A percentile compares a stretch with the other conserved stretches of the same genome.
phyloP scores from a whole-genome alignment of 805 yeast species.

The Starmerella davenportii region DNA sequence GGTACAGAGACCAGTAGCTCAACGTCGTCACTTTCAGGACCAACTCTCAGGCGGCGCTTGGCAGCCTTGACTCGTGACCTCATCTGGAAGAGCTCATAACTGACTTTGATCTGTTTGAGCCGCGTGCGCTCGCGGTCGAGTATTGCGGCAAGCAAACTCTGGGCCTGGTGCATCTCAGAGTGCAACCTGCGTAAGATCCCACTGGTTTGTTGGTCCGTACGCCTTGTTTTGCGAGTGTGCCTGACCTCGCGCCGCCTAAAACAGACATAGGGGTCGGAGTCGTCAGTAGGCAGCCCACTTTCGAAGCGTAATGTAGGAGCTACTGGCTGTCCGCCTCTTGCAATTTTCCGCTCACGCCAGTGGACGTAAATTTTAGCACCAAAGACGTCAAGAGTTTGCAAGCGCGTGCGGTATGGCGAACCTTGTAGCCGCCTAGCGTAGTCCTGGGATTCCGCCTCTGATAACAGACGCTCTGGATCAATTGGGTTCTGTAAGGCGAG shows the following conservation, averaged over 20 bases:
- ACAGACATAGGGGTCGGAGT: conserved; percentile 73
- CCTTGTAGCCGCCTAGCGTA: conserved; percentile 13
- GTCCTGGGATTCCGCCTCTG: conserved; percentile 14
- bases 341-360: conserved; percentile 62
- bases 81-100: conserved; percentile 48
- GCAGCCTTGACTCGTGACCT: conserved; percentile 54
- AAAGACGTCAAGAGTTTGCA: conserved; percentile 26
- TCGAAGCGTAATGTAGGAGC: conserved; percentile 68
- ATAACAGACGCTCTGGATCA: conserved; percentile 20
- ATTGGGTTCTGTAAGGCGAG: conserved; percentile 34
- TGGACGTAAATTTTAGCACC: conserved; percentile 59
- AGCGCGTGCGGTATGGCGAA: conserved; percentile 14
- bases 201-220: conserved; percentile 79
- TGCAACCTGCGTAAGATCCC: conserved; percentile 63
- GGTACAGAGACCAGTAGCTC: conserved; percentile 55
- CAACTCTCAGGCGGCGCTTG: conserved; percentile 57
- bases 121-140: conserved; percentile 58
- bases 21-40: conserved; percentile 44
- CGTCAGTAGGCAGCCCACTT: conserved; percentile 68
- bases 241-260: conserved; percentile 90
- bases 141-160: conserved; percentile 46
- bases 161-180: conserved; percentile 59
- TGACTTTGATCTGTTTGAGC: conserved; percentile 42
- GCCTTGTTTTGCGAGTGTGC: conserved; percentile 87
- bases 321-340: conserved; percentile 48